These are phyloP conservation scores for Dactylonectria estremocensis DNA, from an alignment of 2,329 filamentous ascomycete species.

Conservation along the genomic window DNA sequence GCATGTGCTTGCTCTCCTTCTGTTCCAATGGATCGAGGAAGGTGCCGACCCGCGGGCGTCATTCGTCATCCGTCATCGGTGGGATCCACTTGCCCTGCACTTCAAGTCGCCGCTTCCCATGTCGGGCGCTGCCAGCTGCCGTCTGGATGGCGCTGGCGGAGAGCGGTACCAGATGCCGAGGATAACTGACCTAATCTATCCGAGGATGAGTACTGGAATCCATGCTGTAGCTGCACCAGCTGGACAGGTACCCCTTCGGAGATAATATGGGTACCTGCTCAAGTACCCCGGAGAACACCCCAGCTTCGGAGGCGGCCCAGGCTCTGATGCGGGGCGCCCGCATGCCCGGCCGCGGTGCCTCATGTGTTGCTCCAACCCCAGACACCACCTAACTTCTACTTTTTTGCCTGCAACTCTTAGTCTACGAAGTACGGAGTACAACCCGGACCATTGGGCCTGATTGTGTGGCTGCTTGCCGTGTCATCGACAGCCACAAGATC, in stretches of 20 bases:
- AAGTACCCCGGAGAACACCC: neutral
- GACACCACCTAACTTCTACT: neutral
- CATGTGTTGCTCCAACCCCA: neutral
- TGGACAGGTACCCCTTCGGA: constrained; percentile 17
- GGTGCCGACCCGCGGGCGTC: constrained; percentile 12
- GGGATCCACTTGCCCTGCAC: constrained; percentile 6
- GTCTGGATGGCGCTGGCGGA: constrained; percentile 15
- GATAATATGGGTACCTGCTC: neutral
- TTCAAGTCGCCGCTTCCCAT: neutral
- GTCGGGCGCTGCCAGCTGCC: constrained; percentile 4
- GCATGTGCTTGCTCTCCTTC: constrained; percentile 13
- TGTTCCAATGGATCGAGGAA: constrained; percentile 5
- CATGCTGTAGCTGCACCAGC: neutral
- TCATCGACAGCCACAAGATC: constrained; percentile 5
- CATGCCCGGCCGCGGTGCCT: neutral
- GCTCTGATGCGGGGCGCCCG: neutral
- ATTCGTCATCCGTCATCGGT: constrained; percentile 6
- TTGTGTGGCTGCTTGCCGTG: neutral
- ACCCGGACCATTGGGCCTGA: neutral
- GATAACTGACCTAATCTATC: neutral
- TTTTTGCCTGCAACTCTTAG: neutral
- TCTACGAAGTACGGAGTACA: too few relatives aligned
- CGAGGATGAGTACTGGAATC: constrained; percentile 1
- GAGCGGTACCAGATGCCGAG: constrained; percentile 5
- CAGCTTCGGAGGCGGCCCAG: neutral